Evolutionary conservation across 148 eudicot species (phyloP), one percentile per base, ranked within the genome.

Genomic region (Rhododendron mucronatum): DNA sequence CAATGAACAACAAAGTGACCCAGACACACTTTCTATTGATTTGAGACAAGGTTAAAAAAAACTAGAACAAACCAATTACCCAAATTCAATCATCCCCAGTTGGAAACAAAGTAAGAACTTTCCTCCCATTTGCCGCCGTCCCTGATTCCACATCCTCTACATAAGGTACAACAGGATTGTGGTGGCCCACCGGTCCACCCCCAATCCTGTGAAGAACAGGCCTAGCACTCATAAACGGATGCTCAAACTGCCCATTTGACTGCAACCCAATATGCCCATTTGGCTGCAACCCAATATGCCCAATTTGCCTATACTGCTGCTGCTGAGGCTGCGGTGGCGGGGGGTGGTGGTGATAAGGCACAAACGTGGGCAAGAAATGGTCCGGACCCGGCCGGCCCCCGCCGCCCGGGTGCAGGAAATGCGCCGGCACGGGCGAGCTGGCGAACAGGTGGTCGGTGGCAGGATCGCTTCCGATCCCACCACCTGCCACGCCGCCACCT

Each of bases 371-470:
- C 91, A 94, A 78, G 82, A 90, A 92, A 85, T 93, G 93, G 0
- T 96, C 97, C 21, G 93, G 88, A 84, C 90, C 89, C 2, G 90
- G 41, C 82, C 93, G 76, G 1, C 71, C 71, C 71, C 61, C 61
- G 3, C 82, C 86, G 59, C 80, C 86, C 71, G 87, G 92, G 51
- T 91, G 95, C 83, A 96, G 80, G 61, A 96, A 95, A 87, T 96
- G 99, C 1, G 98, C 77, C 39, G 99, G 98, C 45, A 97, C 98
- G 0, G 99, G 99, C 1, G 95, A 89, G 78, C 96, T 95, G 0
- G 99, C 98, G 21, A 97, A 95, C 41, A 97, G 85, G 28, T 90
- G 95, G 85, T 97, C 99, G 12, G 95, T 93, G 6, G 95, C 98
- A 5, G 98, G 35, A 44, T 95, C 99, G 0, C 92, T 91, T 0